These are phyloP conservation scores for Fraxinus ornus DNA, from an alignment of 305 asterid species.

Conservation along the genomic window DNA sequence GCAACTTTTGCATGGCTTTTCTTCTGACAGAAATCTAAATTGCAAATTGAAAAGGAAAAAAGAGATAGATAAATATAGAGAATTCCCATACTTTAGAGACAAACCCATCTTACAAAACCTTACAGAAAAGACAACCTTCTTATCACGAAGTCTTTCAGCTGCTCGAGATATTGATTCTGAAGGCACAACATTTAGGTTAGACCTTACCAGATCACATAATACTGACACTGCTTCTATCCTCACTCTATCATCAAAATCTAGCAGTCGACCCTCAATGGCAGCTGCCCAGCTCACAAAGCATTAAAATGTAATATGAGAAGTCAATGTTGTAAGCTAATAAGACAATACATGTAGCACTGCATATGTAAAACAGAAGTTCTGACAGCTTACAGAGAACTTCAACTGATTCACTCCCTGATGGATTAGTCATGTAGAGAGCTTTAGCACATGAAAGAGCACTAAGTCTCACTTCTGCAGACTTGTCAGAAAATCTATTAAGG, in stretches of 20 bases:
- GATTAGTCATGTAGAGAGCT: slow-evolving; percentile 52
- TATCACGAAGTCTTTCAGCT: slow-evolving; percentile 80
- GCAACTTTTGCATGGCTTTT: slow-evolving; percentile 67
- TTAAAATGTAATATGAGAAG: slow-evolving; percentile 2
- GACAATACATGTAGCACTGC: slow-evolving; percentile 11
- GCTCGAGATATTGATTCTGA: slow-evolving; percentile 57
- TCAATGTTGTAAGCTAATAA: slow-evolving; percentile 17
- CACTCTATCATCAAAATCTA: slow-evolving; percentile 60
- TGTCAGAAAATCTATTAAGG: slow-evolving; percentile 79
- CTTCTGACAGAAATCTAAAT: slow-evolving; percentile 70
- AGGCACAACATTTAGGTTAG: slow-evolving; percentile 42
- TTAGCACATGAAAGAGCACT: slow-evolving; percentile 78
- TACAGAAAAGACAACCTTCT: slow-evolving; percentile 58
- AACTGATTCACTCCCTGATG: slow-evolving; percentile 53
- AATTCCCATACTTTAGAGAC: slow-evolving; percentile 3
- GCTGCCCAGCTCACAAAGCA: slow-evolving; percentile 48
- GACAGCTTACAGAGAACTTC: slow-evolving; percentile 65
- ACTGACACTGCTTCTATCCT: slow-evolving; percentile 48
- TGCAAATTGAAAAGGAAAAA: slow-evolving; percentile 18
- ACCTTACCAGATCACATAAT: slow-evolving; percentile 66
- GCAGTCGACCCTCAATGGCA: slow-evolving; percentile 50
- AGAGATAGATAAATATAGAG: slow-evolving; percentile 9
- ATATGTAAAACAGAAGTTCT: slow-evolving; percentile 24
- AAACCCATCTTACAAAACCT: slow-evolving; percentile 21
- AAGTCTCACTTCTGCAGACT: slow-evolving; percentile 79